These are phyloP conservation scores for Trichosanthes truncata DNA, from an alignment of 306 rosid genomes.

Conservation along the genomic window DNA sequence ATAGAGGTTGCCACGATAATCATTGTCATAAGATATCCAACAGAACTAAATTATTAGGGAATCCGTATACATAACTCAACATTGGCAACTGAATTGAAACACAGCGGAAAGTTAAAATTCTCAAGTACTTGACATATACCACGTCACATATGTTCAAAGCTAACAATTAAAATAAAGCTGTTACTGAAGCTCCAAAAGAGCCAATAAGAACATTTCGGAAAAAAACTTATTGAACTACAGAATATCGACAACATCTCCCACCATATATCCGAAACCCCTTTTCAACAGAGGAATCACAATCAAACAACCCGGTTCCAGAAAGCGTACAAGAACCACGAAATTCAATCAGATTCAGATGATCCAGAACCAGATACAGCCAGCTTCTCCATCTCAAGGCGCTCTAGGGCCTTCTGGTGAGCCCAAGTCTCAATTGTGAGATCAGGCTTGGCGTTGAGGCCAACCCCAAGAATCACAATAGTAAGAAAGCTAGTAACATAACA, in stretches of 20 bases:
- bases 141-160: neutral
- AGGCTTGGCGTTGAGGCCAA: slow-evolving; percentile 98
- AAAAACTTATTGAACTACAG: slow-evolving; percentile 12
- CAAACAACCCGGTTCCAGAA: slow-evolving; percentile 18
- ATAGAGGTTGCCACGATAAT: neutral
- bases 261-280: slow-evolving; percentile 11
- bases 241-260: slow-evolving; percentile 8
- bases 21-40: neutral
- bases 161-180: neutral
- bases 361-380: slow-evolving; percentile 22
- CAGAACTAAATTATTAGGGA: neutral
- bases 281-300: neutral
- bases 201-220: neutral
- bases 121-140: slow-evolving; percentile 3
- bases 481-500: slow-evolving; percentile 97
- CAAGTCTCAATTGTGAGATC: slow-evolving; percentile 96
- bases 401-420: slow-evolving; percentile 97
- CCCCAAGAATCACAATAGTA: slow-evolving; percentile 94
- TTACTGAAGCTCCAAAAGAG: neutral
- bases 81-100: neutral
- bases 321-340: slow-evolving; percentile 9
- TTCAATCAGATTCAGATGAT: slow-evolving; percentile 38
- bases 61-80: neutral
- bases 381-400: slow-evolving; percentile 72
- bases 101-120: neutral